A percentile compares a stretch with the other conserved stretches of the same genome.
These are phyloP conservation scores for Phytophthora pinifolia DNA, from an alignment of 352 stramenopile genomes.

Conservation along the genomic window DNA sequence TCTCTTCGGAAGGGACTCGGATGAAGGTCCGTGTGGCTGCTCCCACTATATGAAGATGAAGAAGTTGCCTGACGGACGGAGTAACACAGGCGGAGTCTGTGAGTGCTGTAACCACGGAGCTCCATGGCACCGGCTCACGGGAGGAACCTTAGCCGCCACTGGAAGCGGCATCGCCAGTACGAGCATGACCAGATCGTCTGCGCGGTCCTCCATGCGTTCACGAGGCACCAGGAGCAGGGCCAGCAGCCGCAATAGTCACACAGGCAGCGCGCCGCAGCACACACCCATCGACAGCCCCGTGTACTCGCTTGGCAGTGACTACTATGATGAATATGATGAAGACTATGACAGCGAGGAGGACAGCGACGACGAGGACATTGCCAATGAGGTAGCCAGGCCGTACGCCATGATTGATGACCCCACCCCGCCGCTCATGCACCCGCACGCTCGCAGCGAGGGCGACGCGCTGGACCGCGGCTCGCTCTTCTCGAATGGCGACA, in stretches of 20 bases:
- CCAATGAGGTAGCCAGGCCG: conserved; percentile 67
- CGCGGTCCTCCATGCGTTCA: conserved; percentile 20
- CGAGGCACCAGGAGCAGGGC: conserved; percentile 28
- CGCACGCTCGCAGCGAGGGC: conserved; percentile 25
- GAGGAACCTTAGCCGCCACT: conserved; percentile 40
- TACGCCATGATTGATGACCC: conserved; percentile 35
- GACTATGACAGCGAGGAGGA: conserved; percentile 48
- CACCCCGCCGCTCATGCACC: conserved; percentile 32
- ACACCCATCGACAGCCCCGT: conserved; percentile 20
- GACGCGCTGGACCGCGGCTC: conserved; percentile 39
- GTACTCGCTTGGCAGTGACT: conserved; percentile 44
- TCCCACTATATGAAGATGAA: conserved; percentile 57
- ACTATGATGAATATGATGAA: conserved; percentile 47
- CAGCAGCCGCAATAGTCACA: conserved; percentile 38
- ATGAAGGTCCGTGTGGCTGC: conserved; percentile 53
- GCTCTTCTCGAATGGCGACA: conserved; percentile 54
- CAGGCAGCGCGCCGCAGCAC: conserved; percentile 17
- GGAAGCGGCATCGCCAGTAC: conserved; percentile 19
- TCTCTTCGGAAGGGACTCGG: conserved; percentile 56
- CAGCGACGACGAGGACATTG: conserved; percentile 69
- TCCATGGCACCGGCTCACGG: conserved; percentile 65
- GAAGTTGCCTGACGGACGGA: conserved; percentile 32
- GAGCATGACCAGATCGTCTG: conserved; percentile 10
- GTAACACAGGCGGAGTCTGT: conserved; percentile 62
- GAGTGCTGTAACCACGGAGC: conserved; percentile 70